Evolutionary conservation across 2,329 filamentous ascomycete genomes (phyloP), one percentile per base, ranked within the genome.

Genomic region (Hyphodiscus sp.): DNA sequence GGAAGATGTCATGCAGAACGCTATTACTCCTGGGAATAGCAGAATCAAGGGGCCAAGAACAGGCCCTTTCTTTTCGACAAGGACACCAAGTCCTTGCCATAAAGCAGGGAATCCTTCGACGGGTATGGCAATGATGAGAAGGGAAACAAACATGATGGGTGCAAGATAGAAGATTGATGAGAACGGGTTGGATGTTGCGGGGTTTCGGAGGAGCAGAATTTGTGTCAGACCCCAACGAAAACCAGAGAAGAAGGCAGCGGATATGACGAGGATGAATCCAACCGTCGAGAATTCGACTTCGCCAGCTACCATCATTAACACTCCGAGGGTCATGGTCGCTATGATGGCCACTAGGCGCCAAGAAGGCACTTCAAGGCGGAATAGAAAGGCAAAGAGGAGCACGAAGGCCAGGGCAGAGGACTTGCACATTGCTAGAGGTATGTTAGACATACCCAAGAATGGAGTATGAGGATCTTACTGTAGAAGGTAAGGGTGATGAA

Each of bases 141-240:
- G 78, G 19, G 86, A 86, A 58, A 87, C 45, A 66, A 99, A 99
- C 94, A 99, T 99, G 71, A 96, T 82, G 1, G 94, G 94, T 0
- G 91, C 91, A n/a, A 99, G 82, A 72, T 91, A 96, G 74, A 97
- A 96, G 61, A 99, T 95, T 63, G 89, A 95, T 15, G 90, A 92
- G 70, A 99, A 97, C 0, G 94, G 94, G 66, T 99, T 99, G 45
- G 89, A 89, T 0, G 94, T 99, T 19, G 94, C 91, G 1, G 91
- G 91, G 70, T 96, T 95, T 62, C 91, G 87, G 26, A 97, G 82
- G 7, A 99, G 82, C 3, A 99, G 82, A 56, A 99, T 96, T 68
- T 99, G 94, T 0, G 94, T 97, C n/a, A 99, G 75, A n/a, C 83
- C 89, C 94, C 94, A 99, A 63, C 94, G 86, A 74, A 99, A 96